Evolutionary conservation across 306 rosid species (phyloP).

Genomic region (Astragalus glycyphyllos): DNA sequence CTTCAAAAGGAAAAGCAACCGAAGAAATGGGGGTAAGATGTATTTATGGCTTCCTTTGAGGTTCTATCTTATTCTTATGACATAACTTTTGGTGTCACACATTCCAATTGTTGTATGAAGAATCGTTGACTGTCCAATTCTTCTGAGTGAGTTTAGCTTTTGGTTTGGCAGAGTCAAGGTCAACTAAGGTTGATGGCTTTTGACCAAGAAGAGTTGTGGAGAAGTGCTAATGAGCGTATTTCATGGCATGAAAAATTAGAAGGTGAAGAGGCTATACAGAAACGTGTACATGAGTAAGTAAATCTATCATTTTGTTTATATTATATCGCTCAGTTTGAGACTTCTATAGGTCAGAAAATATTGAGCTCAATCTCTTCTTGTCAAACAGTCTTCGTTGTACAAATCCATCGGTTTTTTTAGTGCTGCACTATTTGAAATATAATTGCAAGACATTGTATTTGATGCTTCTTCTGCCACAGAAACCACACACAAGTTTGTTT

Average conservation of each 20-base stretch:
- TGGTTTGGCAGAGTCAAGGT: constrained; percentile 71
- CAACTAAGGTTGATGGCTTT: constrained; percentile 86
- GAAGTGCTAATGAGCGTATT: constrained; percentile 83
- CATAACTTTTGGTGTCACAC: constrained; percentile 29
- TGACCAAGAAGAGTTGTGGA: constrained; percentile 88
- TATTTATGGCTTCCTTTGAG: constrained; percentile 22
- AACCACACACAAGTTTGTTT: constrained; percentile 22
- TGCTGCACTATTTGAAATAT: constrained; percentile 23
- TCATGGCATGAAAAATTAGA: constrained; percentile 92
- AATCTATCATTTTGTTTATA: constrained; percentile 37
- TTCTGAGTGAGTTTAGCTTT: constrained; percentile 43
- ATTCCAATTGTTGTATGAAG: constrained; percentile 33
- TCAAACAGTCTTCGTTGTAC: constrained; percentile 1
- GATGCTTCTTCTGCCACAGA: constrained; percentile 29
- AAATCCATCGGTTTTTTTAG: constrained; percentile 19
- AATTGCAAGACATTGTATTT: constrained; percentile 18
- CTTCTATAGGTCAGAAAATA: constrained; percentile 24
- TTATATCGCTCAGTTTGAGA: constrained; percentile 24
- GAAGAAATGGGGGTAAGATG: constrained; percentile 66
- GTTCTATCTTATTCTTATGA: constrained; percentile 15
- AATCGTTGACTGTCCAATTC: constrained; percentile 33
- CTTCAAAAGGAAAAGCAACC: constrained; percentile 77
- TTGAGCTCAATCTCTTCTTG: constrained; percentile 14
- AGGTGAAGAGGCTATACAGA: constrained; percentile 91
- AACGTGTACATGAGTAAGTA: constrained; percentile 93